phyloP scores from a whole-genome alignment of 495 filamentous ascomycete species.

The Sabuloglossum arenarium region DNA sequence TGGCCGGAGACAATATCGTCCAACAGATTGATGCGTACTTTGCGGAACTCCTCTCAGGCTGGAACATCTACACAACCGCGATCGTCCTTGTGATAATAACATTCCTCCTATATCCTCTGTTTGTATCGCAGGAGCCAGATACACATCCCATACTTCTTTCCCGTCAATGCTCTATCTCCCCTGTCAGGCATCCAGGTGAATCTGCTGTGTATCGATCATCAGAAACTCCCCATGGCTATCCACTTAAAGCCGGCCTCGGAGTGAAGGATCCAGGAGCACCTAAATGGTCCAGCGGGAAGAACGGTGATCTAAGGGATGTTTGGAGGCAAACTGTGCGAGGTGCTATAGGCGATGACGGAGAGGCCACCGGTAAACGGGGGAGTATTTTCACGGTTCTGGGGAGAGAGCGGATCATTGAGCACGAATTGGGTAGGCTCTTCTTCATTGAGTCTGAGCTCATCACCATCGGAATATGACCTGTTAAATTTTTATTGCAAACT shows the following conservation, averaged over 20 bases:
- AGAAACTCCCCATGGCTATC: constrained; percentile 65
- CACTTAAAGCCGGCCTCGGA: constrained; percentile 60
- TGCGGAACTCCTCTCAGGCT: constrained; percentile 46
- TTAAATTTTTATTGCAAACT: not conserved
- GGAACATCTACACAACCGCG: constrained; percentile 54
- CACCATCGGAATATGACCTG: not conserved
- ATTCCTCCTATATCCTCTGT: constrained; percentile 34
- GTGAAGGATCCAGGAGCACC: constrained; percentile 67
- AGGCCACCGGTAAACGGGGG: constrained; percentile 38
- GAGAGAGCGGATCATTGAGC: constrained; percentile 46
- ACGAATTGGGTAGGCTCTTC: constrained; percentile 31
- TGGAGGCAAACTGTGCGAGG: constrained; percentile 63
- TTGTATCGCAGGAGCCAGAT: constrained; percentile 47
- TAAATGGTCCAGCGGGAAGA: constrained; percentile 59
- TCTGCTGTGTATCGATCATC: constrained; percentile 64
- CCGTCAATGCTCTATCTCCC: constrained; percentile 55
- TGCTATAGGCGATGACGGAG: constrained; percentile 34
- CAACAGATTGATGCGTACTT: constrained; percentile 44
- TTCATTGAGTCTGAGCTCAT: not conserved
- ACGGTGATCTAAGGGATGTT: constrained; percentile 83
- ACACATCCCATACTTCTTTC: constrained; percentile 78
- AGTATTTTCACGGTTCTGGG: constrained; percentile 69
- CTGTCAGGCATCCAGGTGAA: constrained; percentile 65
- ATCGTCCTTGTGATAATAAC: constrained; percentile 36
- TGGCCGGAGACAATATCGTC: constrained; percentile 8